Evolutionary conservation across 108 stramenopile genomes (phyloP).

Genomic region (Skeletonema tropicum): DNA sequence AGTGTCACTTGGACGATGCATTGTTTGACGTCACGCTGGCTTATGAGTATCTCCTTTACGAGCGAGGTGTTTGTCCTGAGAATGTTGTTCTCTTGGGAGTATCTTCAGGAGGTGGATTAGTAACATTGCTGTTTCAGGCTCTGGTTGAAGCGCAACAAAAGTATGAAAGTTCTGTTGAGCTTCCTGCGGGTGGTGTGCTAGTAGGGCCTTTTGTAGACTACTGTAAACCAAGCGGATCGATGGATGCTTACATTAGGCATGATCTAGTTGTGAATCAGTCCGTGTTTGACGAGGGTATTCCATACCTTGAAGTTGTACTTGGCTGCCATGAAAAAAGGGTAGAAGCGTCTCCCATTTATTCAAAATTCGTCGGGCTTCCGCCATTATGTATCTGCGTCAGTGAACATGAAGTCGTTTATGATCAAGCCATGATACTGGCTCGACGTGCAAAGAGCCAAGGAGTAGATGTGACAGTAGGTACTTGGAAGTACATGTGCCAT

Average conservation of each 20-base stretch:
- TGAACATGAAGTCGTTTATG: slow-evolving; percentile 80
- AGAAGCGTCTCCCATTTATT: slow-evolving; percentile 69
- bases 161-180: slow-evolving; percentile 11
- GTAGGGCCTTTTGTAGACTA: slow-evolving; percentile 86
- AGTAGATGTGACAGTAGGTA: slow-evolving; percentile 67
- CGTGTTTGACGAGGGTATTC: slow-evolving; percentile 53
- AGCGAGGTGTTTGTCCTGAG: slow-evolving; percentile 50
- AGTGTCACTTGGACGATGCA: slow-evolving; percentile 66
- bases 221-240: slow-evolving; percentile 64
- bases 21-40: slow-evolving; percentile 69
- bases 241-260: slow-evolving; percentile 65
- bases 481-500: slow-evolving; percentile 86
- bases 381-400: slow-evolving; percentile 78
- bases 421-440: slow-evolving; percentile 66
- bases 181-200: slow-evolving; percentile 65
- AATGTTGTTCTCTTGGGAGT: slow-evolving; percentile 72
- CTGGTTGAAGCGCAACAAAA: slow-evolving; percentile 50
- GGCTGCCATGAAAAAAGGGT: slow-evolving; percentile 52
- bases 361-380: slow-evolving; percentile 65
- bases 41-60: slow-evolving; percentile 54
- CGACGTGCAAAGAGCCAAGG: slow-evolving; percentile 57
- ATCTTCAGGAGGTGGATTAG: slow-evolving; percentile 72
- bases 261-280: slow-evolving; percentile 82
- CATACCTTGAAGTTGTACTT: slow-evolving; percentile 43
- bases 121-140: slow-evolving; percentile 64